phyloP scores from a whole-genome alignment of 2,329 filamentous ascomycete species.

The Juglanconis juglandina region DNA sequence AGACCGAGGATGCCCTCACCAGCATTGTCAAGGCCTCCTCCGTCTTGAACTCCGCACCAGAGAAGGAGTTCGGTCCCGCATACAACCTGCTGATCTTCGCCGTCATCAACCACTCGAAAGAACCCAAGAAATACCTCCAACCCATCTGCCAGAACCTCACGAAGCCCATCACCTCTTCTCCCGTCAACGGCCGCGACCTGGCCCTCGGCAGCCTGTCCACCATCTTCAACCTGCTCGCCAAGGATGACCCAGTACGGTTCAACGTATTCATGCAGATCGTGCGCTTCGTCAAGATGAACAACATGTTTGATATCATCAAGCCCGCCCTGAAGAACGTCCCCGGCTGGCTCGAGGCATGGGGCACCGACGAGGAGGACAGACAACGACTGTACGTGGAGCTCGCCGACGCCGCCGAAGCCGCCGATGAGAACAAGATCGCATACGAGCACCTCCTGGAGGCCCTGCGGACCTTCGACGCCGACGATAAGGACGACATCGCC shows the following conservation, averaged over 20 bases:
- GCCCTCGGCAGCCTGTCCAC: slow-evolving; percentile 89
- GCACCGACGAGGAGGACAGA: slow-evolving; percentile 74
- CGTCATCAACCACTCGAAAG: slow-evolving; percentile 72
- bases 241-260: slow-evolving; percentile 75
- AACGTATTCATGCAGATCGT: slow-evolving; percentile 89
- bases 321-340: slow-evolving; percentile 81
- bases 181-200: slow-evolving; percentile 78
- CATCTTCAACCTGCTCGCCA: slow-evolving; percentile 88
- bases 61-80: slow-evolving; percentile 94
- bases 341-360: slow-evolving; percentile 79
- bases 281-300: slow-evolving; percentile 71
- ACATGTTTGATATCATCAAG: slow-evolving; percentile 79
- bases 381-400: slow-evolving; percentile 82
- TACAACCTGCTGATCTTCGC: slow-evolving; percentile 97
- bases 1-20: slow-evolving; percentile 85
- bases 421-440: slow-evolving; percentile 66
- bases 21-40: slow-evolving; percentile 80
- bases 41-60: slow-evolving; percentile 77
- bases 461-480: slow-evolving; percentile 56
- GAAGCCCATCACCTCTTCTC: slow-evolving; percentile 81
- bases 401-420: slow-evolving; percentile 74
- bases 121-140: slow-evolving; percentile 81
- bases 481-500: slow-evolving; percentile 51
- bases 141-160: slow-evolving; percentile 85
- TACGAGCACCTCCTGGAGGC: slow-evolving; percentile 67